phyloP scores from a whole-genome alignment of 805 yeast genomes.

The Sugiyamaella smithiae region DNA sequence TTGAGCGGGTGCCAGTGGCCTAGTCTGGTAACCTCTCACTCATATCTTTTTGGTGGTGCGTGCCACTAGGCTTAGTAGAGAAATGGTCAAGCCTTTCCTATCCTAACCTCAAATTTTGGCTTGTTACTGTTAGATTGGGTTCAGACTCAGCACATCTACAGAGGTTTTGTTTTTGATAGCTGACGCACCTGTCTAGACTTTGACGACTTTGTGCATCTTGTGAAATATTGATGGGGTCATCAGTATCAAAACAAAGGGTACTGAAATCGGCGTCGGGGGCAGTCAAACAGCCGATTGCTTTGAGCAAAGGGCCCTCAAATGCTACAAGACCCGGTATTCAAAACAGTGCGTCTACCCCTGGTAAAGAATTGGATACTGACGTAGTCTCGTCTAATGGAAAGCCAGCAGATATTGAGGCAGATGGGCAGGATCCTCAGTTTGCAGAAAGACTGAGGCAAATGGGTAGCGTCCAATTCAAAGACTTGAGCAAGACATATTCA shows the following conservation, averaged over 20 bases:
- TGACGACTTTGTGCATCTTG: too few species aligned
- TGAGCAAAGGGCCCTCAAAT: background rate
- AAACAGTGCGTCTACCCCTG: background rate
- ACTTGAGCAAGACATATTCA: conserved; percentile 3
- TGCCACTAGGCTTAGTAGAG: too few species aligned
- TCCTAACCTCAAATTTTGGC: too few species aligned
- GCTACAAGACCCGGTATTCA: background rate
- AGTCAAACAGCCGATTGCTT: conserved; percentile 2
- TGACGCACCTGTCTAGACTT: too few species aligned
- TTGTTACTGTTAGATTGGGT: too few species aligned
- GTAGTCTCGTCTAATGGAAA: background rate
- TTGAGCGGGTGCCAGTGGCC: too few species aligned
- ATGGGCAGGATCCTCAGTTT: conserved; percentile 38
- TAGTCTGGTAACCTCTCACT: too few species aligned
- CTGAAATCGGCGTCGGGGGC: background rate
- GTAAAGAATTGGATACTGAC: too few species aligned
- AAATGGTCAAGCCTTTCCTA: too few species aligned
- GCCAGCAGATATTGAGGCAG: conserved; percentile 23
- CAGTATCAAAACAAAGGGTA: conserved; percentile 5
- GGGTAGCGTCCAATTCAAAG: conserved; percentile 24
- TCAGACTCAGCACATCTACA: too few species aligned
- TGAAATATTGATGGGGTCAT: conserved; percentile 7
- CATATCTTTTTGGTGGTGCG: too few species aligned
- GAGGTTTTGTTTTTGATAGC: too few species aligned
- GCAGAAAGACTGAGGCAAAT: conserved; percentile 23